Conservation (phyloP, 805 yeast species). For the Suhomyces xylopsoci region DNA sequence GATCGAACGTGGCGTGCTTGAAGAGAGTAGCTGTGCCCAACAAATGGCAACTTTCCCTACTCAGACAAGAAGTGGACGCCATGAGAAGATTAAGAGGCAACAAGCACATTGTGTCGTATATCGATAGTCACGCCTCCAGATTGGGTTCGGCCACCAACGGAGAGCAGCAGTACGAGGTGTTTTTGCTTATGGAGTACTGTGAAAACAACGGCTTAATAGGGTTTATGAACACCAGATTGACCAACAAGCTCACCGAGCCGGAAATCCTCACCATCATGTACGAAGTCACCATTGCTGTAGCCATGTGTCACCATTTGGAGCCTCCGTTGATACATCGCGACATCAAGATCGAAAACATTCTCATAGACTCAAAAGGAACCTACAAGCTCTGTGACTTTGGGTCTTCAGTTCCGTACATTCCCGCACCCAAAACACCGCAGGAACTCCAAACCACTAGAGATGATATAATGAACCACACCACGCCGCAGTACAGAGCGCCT, state of each 20-base stretch:
- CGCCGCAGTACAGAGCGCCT: slow-evolving; percentile 83
- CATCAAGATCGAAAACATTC: slow-evolving; percentile 78
- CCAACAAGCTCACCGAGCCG: slow-evolving; percentile 60
- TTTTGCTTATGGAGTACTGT: slow-evolving; percentile 78
- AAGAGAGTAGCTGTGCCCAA: slow-evolving; percentile 95
- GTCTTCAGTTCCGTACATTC: slow-evolving; percentile 62
- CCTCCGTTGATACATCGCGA: slow-evolving; percentile 79
- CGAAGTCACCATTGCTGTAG: slow-evolving; percentile 69
- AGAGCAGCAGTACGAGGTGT: slow-evolving; percentile 69
- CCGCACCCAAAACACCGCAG: slow-evolving; percentile 60
- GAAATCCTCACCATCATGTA: slow-evolving; percentile 68
- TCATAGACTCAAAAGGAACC: slow-evolving; percentile 54
- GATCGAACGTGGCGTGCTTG: slow-evolving; percentile 65
- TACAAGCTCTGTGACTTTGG: slow-evolving; percentile 83
- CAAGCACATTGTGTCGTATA: slow-evolving; percentile 79
- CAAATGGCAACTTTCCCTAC: slow-evolving; percentile 72
- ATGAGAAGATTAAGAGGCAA: slow-evolving; percentile 86
- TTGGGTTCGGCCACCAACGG: slow-evolving; percentile 25
- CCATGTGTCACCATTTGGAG: slow-evolving; percentile 68
- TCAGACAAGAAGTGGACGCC: slow-evolving; percentile 95
- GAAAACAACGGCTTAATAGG: slow-evolving; percentile 73
- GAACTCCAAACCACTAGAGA: slow-evolving; percentile 60
- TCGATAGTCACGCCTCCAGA: slow-evolving; percentile 92
- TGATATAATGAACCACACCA: slow-evolving; percentile 74
- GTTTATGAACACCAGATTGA: slow-evolving; percentile 71